Conservation (phyloP, 1,284 basidiomycete species). For the Neonothopanus nambi region DNA sequence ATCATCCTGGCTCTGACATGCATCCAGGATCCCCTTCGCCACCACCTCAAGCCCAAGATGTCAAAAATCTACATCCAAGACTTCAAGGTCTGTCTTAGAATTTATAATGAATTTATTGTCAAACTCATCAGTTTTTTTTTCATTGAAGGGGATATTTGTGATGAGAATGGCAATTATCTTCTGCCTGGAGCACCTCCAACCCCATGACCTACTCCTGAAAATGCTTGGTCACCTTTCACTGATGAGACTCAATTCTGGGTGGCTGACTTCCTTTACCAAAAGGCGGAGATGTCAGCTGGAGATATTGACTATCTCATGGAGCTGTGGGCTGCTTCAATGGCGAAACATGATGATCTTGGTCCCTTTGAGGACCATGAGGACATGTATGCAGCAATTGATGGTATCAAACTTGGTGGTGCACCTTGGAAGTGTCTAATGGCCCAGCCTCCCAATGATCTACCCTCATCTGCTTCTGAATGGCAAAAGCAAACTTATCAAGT, state of each 20-base stretch:
- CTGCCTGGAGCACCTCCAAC: conserved; percentile 3
- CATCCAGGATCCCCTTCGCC: too few species aligned
- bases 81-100: too few species aligned
- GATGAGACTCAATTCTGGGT: conserved; percentile 11
- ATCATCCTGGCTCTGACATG: too few species aligned
- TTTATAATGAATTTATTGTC: too few species aligned
- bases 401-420: conserved; percentile 22
- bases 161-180: not conserved
- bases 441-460: too few species aligned
- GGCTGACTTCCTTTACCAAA: conserved; percentile 19
- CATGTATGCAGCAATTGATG: conserved; percentile 27
- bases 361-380: conserved; percentile 25
- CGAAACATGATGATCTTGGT: too few species aligned
- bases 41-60: too few species aligned
- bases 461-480: too few species aligned
- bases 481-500: conserved; percentile 24
- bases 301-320: conserved; percentile 20
- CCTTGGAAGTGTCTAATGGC: conserved; percentile 25
- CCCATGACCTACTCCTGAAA: not conserved
- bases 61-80: too few species aligned
- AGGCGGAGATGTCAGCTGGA: conserved; percentile 18
- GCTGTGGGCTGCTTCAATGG: conserved; percentile 17
- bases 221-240: conserved; percentile 14
- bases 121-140: too few species aligned
- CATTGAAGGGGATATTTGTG: conserved; percentile 13